A percentile compares a stretch with the other conserved stretches of the same genome.
These are phyloP conservation scores for Chaetomiaceae sp. DNA, from an alignment of 2,329 filamentous ascomycete species.

Conservation along the genomic window DNA sequence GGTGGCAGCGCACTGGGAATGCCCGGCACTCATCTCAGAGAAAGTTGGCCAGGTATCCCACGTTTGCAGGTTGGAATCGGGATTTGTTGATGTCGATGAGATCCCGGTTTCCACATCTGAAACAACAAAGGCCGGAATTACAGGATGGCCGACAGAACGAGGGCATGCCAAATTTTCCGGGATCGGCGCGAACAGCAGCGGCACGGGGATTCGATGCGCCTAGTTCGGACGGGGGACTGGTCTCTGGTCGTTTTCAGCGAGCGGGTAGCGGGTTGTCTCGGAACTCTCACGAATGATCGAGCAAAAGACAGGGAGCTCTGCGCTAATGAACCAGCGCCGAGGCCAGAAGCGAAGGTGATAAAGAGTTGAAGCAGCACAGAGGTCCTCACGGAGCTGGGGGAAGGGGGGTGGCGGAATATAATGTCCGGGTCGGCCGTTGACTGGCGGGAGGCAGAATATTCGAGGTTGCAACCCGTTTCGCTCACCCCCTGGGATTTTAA, in stretches of 20 bases:
- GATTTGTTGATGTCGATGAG: not conserved
- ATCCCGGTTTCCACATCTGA: conserved; percentile 1
- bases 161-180: not conserved
- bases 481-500: not conserved
- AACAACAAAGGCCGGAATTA: not conserved
- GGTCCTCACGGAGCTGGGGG: too few species aligned
- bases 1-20: not conserved
- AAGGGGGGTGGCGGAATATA: too few species aligned
- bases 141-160: not conserved
- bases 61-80: not conserved
- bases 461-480: conserved; percentile 4
- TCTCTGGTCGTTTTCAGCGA: not conserved
- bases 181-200: not conserved
- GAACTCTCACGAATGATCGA: too few species aligned
- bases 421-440: too few species aligned
- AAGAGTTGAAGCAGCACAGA: too few species aligned
- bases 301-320: too few species aligned
- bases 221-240: not conserved
- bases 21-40: not conserved
- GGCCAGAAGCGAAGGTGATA: too few species aligned
- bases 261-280: too few species aligned
- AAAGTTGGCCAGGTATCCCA: conserved; percentile 6
- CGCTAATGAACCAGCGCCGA: too few species aligned
- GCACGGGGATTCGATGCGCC: not conserved
- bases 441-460: too few species aligned